These are phyloP conservation scores for Urostyla sp. DNA, from an alignment of 73 alveolate species.

Conservation along the genomic window DNA sequence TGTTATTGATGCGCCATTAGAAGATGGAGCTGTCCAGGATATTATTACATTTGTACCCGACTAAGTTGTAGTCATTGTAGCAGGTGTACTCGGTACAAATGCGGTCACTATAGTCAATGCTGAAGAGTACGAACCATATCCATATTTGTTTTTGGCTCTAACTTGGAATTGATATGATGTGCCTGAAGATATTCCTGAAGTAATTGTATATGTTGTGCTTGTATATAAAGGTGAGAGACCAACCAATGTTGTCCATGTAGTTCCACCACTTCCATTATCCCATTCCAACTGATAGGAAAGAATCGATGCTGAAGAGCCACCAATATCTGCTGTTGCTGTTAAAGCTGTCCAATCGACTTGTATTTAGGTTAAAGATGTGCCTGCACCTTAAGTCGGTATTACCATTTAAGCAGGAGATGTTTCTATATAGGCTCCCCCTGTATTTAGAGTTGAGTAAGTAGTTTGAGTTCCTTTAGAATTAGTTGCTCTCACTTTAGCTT, in stretches of 20 bases:
- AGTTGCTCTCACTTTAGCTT: slow-evolving; percentile 20
- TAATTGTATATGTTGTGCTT: slow-evolving; percentile 6
- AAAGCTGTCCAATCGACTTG: slow-evolving; percentile 59
- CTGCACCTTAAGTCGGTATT: slow-evolving; percentile 19
- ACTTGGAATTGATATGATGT: slow-evolving; percentile 40
- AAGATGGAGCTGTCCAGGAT: slow-evolving; percentile 44
- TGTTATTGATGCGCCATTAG: slow-evolving; percentile 51
- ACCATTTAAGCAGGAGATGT: background rate
- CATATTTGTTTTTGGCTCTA: slow-evolving; percentile 60
- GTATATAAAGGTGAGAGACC: background rate
- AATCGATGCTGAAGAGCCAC: background rate
- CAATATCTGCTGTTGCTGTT: background rate
- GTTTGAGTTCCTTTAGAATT: slow-evolving; percentile 32
- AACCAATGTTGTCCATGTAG: slow-evolving; percentile 3
- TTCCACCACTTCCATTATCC: slow-evolving; percentile 20
- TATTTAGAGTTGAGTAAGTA: background rate
- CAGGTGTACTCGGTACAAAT: slow-evolving; percentile 23
- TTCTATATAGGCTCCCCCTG: slow-evolving; percentile 20
- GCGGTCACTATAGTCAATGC: slow-evolving; percentile 15
- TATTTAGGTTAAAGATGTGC: slow-evolving; percentile 26
- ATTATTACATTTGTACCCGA: slow-evolving; percentile 29
- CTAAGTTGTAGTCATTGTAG: slow-evolving; percentile 54
- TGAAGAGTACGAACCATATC: slow-evolving; percentile 55
- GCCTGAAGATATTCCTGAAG: slow-evolving; percentile 5
- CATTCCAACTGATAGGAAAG: slow-evolving; percentile 10